A percentile compares a stretch with the other conserved stretches of the same genome.
These are phyloP conservation scores for Nicotiana sylvestris DNA, from an alignment of 257 asterid species.

Conservation along the genomic window DNA sequence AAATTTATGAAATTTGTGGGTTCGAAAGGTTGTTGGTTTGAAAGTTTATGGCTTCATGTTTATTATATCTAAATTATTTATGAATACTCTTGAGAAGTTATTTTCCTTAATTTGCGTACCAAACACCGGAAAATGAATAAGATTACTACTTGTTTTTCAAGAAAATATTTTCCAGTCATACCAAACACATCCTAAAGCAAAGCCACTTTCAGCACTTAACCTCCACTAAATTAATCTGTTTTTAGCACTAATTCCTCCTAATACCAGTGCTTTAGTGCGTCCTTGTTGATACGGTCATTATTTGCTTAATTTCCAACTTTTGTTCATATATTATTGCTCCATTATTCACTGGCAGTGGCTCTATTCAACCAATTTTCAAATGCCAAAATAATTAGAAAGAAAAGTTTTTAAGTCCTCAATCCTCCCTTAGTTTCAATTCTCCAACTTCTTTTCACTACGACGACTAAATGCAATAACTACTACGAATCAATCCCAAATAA, in stretches of 20 bases:
- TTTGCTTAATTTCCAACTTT: not conserved
- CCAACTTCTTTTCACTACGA: not conserved
- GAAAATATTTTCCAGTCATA: no score
- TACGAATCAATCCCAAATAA: no score
- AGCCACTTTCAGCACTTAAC: not conserved
- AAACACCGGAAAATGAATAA: no score
- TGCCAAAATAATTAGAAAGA: not conserved
- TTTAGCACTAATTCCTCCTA: not conserved
- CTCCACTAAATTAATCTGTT: not conserved
- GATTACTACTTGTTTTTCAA: no score
- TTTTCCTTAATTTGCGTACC: no score
- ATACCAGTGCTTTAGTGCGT: not conserved
- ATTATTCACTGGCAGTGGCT: not conserved
- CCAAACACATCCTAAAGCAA: not conserved
- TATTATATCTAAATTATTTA: no score
- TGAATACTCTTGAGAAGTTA: no score
- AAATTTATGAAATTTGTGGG: no score
- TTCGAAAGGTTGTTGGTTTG: no score
- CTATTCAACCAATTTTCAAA: not conserved
- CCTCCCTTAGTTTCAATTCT: not conserved
- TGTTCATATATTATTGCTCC: not conserved
- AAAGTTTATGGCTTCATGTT: no score
- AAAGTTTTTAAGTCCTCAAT: not conserved
- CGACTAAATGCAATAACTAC: not conserved
- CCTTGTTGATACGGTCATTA: not conserved